These are phyloP conservation scores for Gleditsia sinensis DNA, from an alignment of 306 rosid species.

Conservation along the genomic window DNA sequence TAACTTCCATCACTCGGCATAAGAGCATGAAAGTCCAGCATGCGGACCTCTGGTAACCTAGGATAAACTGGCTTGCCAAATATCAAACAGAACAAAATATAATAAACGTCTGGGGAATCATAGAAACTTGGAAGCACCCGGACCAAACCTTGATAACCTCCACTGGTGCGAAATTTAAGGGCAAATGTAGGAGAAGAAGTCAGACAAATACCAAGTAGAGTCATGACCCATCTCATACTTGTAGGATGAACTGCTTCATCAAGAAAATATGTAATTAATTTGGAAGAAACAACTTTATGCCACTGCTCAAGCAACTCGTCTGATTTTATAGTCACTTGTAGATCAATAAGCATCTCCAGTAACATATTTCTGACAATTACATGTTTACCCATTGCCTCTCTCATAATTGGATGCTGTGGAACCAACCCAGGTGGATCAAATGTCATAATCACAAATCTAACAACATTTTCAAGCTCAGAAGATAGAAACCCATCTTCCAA, in stretches of 20 bases:
- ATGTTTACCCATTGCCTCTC: conserved; percentile 98
- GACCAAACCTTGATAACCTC: conserved; percentile 93
- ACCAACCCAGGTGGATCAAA: conserved; percentile 88
- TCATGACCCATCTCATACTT: conserved; percentile 99
- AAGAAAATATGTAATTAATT: conserved; percentile 93
- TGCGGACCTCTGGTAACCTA: conserved; percentile 96
- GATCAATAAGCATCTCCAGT: conserved; percentile 97
- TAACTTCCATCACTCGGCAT: conserved; percentile 89
- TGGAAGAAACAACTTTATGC: conserved; percentile 97
- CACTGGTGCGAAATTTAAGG: conserved; percentile 90
- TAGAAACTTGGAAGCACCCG: conserved; percentile 94
- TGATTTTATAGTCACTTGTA: conserved; percentile 88
- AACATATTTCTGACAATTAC: conserved; percentile 98
- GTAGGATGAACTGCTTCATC: conserved; percentile 98
- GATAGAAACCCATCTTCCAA: conserved; percentile 93
- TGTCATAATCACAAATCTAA: conserved; percentile 96
- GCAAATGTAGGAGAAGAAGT: conserved; percentile 94
- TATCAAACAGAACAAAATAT: conserved; percentile 93
- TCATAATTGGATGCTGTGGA: conserved; percentile 65
- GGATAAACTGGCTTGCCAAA: conserved; percentile 98
- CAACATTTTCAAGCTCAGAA: conserved; percentile 93
- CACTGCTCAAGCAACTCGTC: conserved; percentile 97
- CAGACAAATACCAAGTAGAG: conserved; percentile 96
- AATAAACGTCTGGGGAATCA: conserved; percentile 97
- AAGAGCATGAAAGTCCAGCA: conserved; percentile 98